Percentiles rank a stretch among this genome's conserved stretches.
These are phyloP conservation scores for Podila epigama DNA, from an alignment of 192 early-diverging fungal species.

Conservation along the genomic window DNA sequence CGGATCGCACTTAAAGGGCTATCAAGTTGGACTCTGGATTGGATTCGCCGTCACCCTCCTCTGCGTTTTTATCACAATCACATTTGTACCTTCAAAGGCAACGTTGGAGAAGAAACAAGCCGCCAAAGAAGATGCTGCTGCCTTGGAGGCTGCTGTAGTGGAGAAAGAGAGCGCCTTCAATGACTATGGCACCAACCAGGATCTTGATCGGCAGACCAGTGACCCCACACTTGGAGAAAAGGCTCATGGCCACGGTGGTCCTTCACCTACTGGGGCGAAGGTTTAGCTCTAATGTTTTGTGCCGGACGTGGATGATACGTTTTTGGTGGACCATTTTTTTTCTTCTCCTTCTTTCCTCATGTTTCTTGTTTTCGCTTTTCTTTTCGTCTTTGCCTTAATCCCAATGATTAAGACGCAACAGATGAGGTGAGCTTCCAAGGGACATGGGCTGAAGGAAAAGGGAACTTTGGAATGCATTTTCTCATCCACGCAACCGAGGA, in stretches of 20 bases:
- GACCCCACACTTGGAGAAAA: neutral
- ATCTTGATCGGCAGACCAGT: neutral
- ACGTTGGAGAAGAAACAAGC: slow-evolving; percentile 37
- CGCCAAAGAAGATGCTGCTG: slow-evolving; percentile 5
- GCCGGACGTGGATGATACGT: neutral
- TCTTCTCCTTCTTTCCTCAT: neutral
- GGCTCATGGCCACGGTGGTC: neutral
- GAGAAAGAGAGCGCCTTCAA: neutral
- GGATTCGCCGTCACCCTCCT: slow-evolving; percentile 39
- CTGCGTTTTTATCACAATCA: slow-evolving; percentile 36
- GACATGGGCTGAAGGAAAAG: neutral
- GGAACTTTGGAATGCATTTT: neutral
- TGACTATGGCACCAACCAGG: neutral
- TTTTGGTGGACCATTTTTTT: neutral
- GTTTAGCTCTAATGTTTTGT: neutral
- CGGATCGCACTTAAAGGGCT: slow-evolving; percentile 30
- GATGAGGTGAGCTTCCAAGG: no score
- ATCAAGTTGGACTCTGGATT: slow-evolving; percentile 43
- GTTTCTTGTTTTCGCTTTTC: no score
- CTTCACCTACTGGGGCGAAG: neutral
- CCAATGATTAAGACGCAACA: no score
- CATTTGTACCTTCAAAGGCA: slow-evolving; percentile 42
- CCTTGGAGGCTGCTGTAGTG: neutral
- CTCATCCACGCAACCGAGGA: neutral
- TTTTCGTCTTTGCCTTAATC: no score